A percentile compares a stretch with the other conserved stretches of the same genome.
Conservation (phyloP, 371 early-diverging fungal species). For the Mucor sp. region DNA sequence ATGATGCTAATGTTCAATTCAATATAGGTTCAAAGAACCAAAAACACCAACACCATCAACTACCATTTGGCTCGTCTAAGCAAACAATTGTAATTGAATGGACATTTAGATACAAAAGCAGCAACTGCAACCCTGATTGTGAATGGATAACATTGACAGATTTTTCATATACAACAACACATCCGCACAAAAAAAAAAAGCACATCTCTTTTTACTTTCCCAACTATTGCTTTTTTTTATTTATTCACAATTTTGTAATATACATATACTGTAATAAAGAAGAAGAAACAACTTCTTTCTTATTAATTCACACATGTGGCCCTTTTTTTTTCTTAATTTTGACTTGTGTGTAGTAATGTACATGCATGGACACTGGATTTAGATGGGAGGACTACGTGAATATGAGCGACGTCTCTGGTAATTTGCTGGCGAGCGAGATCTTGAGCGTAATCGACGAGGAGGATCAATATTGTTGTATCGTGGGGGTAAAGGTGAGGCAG, state of each 20-base stretch:
- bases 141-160: background rate
- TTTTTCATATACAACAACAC: constrained; percentile 1
- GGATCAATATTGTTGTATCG: constrained; percentile 6
- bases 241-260: constrained; percentile 4
- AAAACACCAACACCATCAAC: constrained; percentile 63
- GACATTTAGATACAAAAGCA: background rate
- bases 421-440: constrained; percentile 15
- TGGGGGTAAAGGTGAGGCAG: constrained; percentile 38
- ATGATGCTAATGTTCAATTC: background rate
- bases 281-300: background rate
- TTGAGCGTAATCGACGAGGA: constrained; percentile 16
- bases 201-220: background rate
- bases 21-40: constrained; percentile 52
- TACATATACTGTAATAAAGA: background rate
- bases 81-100: constrained; percentile 54
- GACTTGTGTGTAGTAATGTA: background rate
- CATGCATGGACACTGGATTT: background rate
- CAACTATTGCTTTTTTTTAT: background rate
- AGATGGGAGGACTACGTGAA: constrained; percentile 16
- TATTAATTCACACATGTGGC: background rate
- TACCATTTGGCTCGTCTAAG: constrained; percentile 70
- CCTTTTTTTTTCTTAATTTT: background rate
- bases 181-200: background rate
- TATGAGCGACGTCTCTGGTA: constrained; percentile 19
- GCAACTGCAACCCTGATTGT: background rate